A percentile compares a stretch with the other conserved stretches of the same genome.
phyloP scores from a whole-genome alignment of 2,329 filamentous ascomycete genomes.

The Eutypa lata region DNA sequence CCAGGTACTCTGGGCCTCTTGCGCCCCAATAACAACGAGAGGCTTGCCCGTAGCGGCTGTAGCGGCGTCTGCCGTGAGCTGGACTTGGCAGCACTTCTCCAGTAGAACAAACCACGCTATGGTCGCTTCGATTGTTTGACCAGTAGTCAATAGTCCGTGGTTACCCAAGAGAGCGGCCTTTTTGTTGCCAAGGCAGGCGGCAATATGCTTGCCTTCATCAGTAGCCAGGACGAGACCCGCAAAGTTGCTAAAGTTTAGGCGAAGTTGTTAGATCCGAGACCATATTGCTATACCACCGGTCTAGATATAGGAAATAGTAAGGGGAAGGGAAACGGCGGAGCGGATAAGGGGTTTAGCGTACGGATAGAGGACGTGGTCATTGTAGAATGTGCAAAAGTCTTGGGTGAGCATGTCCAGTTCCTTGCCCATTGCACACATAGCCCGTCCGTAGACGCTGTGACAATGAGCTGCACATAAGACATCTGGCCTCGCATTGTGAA shows the following conservation, averaged over 20 bases:
- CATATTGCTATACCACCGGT: too few species aligned
- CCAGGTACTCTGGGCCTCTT: constrained; percentile 18
- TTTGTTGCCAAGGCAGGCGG: constrained; percentile 33
- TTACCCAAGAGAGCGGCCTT: constrained; percentile 43
- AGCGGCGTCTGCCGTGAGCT: constrained; percentile 32
- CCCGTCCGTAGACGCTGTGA: constrained; percentile 56
- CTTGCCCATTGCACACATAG: constrained; percentile 54
- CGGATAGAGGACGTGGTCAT: constrained; percentile 34
- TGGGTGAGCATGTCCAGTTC: constrained; percentile 57
- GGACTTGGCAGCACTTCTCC: constrained; percentile 33
- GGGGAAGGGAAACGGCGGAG: too few species aligned
- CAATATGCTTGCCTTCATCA: constrained; percentile 41
- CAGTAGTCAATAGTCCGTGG: constrained; percentile 41
- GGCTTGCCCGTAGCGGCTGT: constrained; percentile 6
- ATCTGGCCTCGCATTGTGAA: constrained; percentile 57
- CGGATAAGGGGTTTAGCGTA: constrained; percentile 1
- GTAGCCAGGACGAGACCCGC: constrained; percentile 37
- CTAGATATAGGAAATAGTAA: too few species aligned
- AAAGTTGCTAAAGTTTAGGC: constrained; percentile 5
- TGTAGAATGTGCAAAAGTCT: constrained; percentile 51
- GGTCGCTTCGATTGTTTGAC: constrained; percentile 36
- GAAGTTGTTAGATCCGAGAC: constrained; percentile 7
- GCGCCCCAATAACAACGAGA: constrained; percentile 16
- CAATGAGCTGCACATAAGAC: constrained; percentile 57
- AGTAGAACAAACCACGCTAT: constrained; percentile 43